phyloP scores from a whole-genome alignment of 306 rosid species.

The Malus asiatica region DNA sequence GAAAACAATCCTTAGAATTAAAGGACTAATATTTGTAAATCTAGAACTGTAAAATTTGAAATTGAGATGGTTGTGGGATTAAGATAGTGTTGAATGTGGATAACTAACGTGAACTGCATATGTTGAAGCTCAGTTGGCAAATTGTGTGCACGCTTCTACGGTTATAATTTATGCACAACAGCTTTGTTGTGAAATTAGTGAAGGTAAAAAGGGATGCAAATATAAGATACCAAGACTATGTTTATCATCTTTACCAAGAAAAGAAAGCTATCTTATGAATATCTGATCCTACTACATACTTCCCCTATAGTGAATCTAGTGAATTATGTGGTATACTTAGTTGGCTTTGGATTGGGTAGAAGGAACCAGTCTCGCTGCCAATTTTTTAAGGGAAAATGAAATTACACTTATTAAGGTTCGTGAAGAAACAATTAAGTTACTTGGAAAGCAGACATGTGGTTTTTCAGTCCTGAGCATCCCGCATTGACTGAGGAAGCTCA shows the following conservation, averaged over 20 bases:
- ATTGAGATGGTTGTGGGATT: background rate
- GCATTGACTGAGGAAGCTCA: conserved; percentile 61
- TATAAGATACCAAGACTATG: background rate
- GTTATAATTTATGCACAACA: background rate
- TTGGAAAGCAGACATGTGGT: conserved; percentile 38
- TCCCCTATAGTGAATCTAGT: background rate
- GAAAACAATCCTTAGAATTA: background rate
- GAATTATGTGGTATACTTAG: conserved; percentile 7
- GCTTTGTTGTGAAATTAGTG: background rate
- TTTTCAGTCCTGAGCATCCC: conserved; percentile 56
- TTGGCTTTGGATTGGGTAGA: conserved; percentile 3
- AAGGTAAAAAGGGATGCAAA: background rate
- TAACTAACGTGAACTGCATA: background rate
- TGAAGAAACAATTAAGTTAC: conserved; percentile 49
- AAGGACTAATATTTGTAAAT: background rate
- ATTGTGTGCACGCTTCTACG: background rate
- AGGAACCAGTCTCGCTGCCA: conserved; percentile 65
- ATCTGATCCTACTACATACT: background rate
- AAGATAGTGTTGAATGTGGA: background rate
- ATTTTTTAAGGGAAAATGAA: conserved; percentile 49
- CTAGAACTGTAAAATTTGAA: background rate
- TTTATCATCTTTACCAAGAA: background rate
- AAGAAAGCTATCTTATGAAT: background rate
- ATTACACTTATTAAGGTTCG: conserved; percentile 56
- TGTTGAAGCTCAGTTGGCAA: background rate